Evolutionary conservation across 257 asterid species (phyloP).

Genomic region (Salvia splendens): DNA sequence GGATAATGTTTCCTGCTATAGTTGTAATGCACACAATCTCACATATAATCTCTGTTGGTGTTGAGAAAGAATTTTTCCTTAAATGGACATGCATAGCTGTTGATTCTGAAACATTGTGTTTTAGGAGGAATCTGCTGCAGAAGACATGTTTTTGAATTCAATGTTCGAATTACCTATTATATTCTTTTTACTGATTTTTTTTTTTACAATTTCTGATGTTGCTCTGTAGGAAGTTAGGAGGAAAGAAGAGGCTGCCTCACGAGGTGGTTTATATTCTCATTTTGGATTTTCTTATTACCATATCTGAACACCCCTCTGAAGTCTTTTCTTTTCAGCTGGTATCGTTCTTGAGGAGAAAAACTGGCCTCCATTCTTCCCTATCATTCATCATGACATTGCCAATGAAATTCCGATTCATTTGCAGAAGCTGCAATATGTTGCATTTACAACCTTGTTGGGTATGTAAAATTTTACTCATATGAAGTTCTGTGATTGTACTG

Average conservation of each 20-base stretch:
- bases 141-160: neutral
- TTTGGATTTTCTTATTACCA: conserved; percentile 17
- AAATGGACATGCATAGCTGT: neutral
- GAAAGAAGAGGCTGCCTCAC: conserved; percentile 88
- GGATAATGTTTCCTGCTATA: conserved; percentile 12
- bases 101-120: neutral
- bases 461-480: conserved; percentile 35
- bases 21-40: neutral
- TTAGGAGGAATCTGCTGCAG: conserved; percentile 3
- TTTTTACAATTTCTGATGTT: conserved; percentile 14
- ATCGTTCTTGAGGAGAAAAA: conserved; percentile 78
- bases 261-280: conserved; percentile 53
- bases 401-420: conserved; percentile 94
- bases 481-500: conserved; percentile 1
- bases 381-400: conserved; percentile 89
- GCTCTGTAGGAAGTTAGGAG: conserved; percentile 66
- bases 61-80: neutral
- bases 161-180: neutral
- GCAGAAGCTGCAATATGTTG: conserved; percentile 89
- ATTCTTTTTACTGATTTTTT: conserved; percentile 1
- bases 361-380: conserved; percentile 98
- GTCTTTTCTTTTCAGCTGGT: conserved; percentile 48
- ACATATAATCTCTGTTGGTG: conserved; percentile 7
- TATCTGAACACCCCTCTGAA: conserved; percentile 3
- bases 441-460: conserved; percentile 90